Percentiles rank a stretch among this genome's conserved stretches.
phyloP scores from a whole-genome alignment of 768 basidiomycete genomes.

The Naganishia antarctica region DNA sequence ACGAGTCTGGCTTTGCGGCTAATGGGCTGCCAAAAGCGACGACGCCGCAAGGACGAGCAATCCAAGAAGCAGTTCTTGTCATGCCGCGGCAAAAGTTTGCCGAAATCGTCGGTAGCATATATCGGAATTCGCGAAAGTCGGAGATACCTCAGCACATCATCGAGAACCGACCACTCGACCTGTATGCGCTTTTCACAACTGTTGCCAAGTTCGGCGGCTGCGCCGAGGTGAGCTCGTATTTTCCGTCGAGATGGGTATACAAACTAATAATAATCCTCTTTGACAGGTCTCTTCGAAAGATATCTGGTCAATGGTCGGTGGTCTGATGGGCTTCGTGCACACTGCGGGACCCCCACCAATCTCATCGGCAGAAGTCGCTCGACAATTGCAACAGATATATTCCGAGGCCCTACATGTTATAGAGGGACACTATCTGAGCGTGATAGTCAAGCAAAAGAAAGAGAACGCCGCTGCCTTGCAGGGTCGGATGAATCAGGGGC shows the following conservation, averaged over 20 bases:
- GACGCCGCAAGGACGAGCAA: background rate
- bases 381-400: constrained; percentile 21
- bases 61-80: constrained; percentile 11
- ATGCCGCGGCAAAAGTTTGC: constrained; percentile 17
- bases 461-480: background rate
- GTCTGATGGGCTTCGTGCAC: constrained; percentile 22
- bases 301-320: constrained; percentile 26
- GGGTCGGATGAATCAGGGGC: background rate
- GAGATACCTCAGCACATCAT: constrained; percentile 13
- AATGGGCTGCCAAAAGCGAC: constrained; percentile 13
- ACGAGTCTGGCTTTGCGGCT: constrained; percentile 1
- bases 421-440: constrained; percentile 10
- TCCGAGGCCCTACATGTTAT: constrained; percentile 1
- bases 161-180: constrained; percentile 21
- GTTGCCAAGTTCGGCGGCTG: constrained; percentile 25
- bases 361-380: constrained; percentile 25
- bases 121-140: background rate
- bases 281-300: constrained; percentile 21
- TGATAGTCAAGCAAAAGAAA: constrained; percentile 15
- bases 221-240: constrained; percentile 16
- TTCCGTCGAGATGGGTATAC: background rate
- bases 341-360: constrained; percentile 20
- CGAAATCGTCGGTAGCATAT: constrained; percentile 11
- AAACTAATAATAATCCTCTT: background rate
- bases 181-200: constrained; percentile 17